Conservation (phyloP, 179 eudicot species). For the Heliamphora pulchella region DNA sequence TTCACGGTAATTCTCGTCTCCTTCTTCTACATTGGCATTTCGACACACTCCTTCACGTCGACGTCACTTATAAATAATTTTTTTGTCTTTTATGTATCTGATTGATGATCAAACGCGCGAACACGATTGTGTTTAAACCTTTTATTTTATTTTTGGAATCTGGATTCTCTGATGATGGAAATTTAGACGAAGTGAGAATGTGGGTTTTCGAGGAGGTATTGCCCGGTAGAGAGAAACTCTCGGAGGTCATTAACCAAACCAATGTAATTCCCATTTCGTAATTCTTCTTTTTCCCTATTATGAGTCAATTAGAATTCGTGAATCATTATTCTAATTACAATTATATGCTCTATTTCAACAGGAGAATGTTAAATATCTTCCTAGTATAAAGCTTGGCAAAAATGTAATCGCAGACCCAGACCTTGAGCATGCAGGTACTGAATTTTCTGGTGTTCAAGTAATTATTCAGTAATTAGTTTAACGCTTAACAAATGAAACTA, state of each 20-base stretch:
- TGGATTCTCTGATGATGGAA: constrained; percentile 14
- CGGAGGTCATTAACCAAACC: constrained; percentile 21
- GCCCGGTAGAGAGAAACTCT: constrained; percentile 67
- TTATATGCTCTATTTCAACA: constrained; percentile 17
- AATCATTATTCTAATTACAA: not conserved
- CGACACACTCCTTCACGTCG: not conserved
- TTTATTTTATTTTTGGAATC: not conserved
- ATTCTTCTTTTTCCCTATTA: not conserved
- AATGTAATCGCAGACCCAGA: constrained; percentile 90
- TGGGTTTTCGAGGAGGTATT: constrained; percentile 89
- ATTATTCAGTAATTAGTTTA: not conserved
- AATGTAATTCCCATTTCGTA: not conserved
- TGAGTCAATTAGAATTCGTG: not conserved
- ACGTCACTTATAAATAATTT: too few relatives aligned
- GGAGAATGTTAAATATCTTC: constrained; percentile 93
- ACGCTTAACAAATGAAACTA: not conserved
- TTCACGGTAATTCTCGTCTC: constrained; percentile 45
- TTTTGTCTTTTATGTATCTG: not conserved
- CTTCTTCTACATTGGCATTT: not conserved
- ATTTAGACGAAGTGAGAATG: constrained; percentile 94
- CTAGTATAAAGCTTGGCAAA: constrained; percentile 74
- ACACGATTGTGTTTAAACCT: too few relatives aligned
- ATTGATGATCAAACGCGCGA: not conserved
- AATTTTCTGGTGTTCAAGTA: not conserved
- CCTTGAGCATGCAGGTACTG: constrained; percentile 69